Evolutionary conservation across 2,329 filamentous ascomycete species (phyloP), one percentile per base, ranked within the genome.

Genomic region (Hypocreales sp.): DNA sequence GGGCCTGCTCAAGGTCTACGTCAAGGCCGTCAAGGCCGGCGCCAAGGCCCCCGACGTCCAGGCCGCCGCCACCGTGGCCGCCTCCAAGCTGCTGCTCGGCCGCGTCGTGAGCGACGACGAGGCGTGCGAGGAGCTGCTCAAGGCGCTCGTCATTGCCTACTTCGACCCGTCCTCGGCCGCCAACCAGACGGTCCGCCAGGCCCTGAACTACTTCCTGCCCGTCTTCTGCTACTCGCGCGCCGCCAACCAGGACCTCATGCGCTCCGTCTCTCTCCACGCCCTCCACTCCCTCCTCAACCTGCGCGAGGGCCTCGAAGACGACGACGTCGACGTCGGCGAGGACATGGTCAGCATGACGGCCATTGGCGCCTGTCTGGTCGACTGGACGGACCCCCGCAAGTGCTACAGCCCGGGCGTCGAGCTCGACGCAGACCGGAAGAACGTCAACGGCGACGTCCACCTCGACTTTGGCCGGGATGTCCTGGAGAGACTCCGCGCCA

Each of bases 341-440:
- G 76, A 73, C 37, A 84, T 92, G 72, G 79, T 87, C 7, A 73
- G 76, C 40, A 67, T 92, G 37, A 67, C 71, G 23, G 70, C 75
- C 4, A 80, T 92, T 31, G 83, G 81, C 1, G 73, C 80, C 4
- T 87, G 84, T 43, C 58, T 95, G 7, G 72, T 86, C 1, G 87
- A 95, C 48, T 95, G 87, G 90, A 95, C 87, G 0, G 87, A 95
- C 48, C 84, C 86, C 20, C 65, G 87, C 26, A 86, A 92, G 50
- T 81, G 58, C 55, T 79, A 55, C 53, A 65, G 49, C 31, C 64
- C 57, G 37, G 58, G 53, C 5, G 40, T 55, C 2, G 42, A 63
- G 2, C 54, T 58, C 32, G 69, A 79, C 26, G 60, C 59, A 2
- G 63, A 68, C 28, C 75, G 69, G 50, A 75, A 67, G 56, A 61